A percentile compares a stretch with the other conserved stretches of the same genome.
These are phyloP conservation scores for Serendipita sp. DNA, from an alignment of 768 basidiomycete species.

Conservation along the genomic window DNA sequence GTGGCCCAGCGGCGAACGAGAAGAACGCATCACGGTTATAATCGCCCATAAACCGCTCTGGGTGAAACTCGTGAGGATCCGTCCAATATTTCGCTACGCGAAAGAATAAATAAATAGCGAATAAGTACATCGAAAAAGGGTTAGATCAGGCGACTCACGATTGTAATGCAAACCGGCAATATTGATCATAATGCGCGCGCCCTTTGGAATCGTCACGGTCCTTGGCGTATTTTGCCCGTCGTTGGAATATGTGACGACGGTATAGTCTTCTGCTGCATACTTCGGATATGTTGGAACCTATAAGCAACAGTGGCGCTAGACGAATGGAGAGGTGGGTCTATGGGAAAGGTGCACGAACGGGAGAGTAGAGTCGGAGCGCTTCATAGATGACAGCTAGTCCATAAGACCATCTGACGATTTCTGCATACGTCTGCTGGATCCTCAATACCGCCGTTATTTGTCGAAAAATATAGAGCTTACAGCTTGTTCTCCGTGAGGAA, in stretches of 20 bases:
- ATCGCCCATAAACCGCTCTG: background rate
- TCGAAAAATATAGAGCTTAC: background rate
- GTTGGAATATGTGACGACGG: background rate
- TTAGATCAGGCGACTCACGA: conserved; percentile 8
- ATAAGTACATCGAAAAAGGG: background rate
- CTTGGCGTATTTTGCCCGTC: conserved; percentile 2
- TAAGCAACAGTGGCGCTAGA: background rate
- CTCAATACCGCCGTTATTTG: no score
- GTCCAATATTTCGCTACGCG: background rate
- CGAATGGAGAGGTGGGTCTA: background rate
- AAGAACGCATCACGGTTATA: background rate
- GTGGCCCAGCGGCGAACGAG: background rate
- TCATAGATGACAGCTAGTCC: background rate
- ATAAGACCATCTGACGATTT: background rate
- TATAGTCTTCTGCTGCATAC: background rate
- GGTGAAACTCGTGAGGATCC: background rate
- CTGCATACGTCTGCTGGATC: background rate
- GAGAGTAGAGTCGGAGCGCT: background rate
- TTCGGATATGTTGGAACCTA: background rate
- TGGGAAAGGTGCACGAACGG: background rate
- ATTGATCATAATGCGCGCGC: background rate
- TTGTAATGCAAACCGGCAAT: conserved; percentile 7
- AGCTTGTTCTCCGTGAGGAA: background rate
- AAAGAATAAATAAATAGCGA: background rate
- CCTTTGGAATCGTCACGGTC: conserved; percentile 5